Base-by-base conservation (phyloP, 331 rosid genomes). In the Rosa hybrid region DNA sequence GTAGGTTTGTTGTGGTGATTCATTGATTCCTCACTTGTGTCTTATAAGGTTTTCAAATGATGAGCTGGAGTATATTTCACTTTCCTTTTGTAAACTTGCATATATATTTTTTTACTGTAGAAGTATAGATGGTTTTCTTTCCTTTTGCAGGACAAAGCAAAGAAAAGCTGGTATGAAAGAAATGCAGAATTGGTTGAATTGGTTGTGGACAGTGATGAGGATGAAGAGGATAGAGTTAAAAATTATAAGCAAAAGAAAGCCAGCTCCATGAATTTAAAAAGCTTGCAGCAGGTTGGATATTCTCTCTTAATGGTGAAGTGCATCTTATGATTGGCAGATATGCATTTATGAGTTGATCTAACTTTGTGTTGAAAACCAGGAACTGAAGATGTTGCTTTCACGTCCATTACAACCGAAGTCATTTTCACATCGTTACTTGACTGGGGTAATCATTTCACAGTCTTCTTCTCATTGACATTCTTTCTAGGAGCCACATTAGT, bases 381-480 rank as follows among this genome's bases (percentile, higher is more conserved):
- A 91, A 89, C 93, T 96, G 84, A 86, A 82, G 6, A 73, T 48
- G 42, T 81, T 96, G 88, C 89, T 93, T 83, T 96, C 94, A 42
- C 90, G 72, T 13, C 99, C 99, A 8, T 79, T 96, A 63, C 99
- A 93, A 76, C 93, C 97, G 42, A 90, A 88, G 83, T 76, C 94
- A 53, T 91, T 96, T 84, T 93, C 98, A 20, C 93, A 83, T 80
- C 98, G 97, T 48, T 93, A 93, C 84, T 84, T 91, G 85, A 96
- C 98, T 2, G 97, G 99, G 95, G 96, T 95, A 95, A 86, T 38
- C 23, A 84, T 17, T 68, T 83, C 54, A 30, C 48, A 27, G 12
- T 76, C 69, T 44, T 69, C 49, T 62, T 60, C 50, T 62, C 77
- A 46, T 68, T 65, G 50, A 56, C 23, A 2, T 25, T n/a, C 57